phyloP scores from a whole-genome alignment of 192 early-diverging fungal species.

The Paraglomus occultum region DNA sequence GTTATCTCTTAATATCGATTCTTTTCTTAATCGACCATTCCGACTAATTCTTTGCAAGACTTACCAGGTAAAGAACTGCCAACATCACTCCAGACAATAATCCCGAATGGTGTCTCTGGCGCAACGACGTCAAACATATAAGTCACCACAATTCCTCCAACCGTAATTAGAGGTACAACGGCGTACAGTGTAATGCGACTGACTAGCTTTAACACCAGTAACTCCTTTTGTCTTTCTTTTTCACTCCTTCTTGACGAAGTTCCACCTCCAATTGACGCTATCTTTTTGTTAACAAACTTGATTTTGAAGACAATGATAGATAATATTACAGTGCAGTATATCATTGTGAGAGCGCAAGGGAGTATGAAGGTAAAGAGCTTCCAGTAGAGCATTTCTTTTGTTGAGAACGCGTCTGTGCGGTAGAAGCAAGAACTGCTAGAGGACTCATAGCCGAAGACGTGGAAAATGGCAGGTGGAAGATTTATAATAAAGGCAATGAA shows the following conservation, averaged over 20 bases:
- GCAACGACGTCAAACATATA: background rate
- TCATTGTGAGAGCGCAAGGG: slow-evolving; percentile 3
- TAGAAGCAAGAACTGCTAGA: background rate
- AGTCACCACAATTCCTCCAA: slow-evolving; percentile 13
- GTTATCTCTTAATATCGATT: too few species aligned
- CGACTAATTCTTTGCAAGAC: too few species aligned
- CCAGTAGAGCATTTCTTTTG: background rate
- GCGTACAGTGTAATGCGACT: slow-evolving; percentile 14
- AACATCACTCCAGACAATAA: background rate
- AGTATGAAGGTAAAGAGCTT: slow-evolving; percentile 5
- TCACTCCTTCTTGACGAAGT: background rate
- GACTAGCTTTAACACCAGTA: slow-evolving; percentile 18
- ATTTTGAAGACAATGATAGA: slow-evolving; percentile 3
- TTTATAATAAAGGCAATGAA: slow-evolving; percentile 1
- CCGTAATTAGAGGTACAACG: slow-evolving; percentile 7
- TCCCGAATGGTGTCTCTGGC: background rate
- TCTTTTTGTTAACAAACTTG: slow-evolving; percentile 11
- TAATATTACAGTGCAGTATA: slow-evolving; percentile 10
- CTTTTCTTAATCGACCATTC: too few species aligned
- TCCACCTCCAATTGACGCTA: background rate
- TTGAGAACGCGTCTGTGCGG: background rate
- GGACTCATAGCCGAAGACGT: slow-evolving; percentile 4
- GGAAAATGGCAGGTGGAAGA: slow-evolving; percentile 3
- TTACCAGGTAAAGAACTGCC: slow-evolving; percentile 13
- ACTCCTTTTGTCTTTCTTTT: background rate